Evolutionary conservation across 495 filamentous ascomycete species (phyloP).

Genomic region (Astrothelium subdiscretum): DNA sequence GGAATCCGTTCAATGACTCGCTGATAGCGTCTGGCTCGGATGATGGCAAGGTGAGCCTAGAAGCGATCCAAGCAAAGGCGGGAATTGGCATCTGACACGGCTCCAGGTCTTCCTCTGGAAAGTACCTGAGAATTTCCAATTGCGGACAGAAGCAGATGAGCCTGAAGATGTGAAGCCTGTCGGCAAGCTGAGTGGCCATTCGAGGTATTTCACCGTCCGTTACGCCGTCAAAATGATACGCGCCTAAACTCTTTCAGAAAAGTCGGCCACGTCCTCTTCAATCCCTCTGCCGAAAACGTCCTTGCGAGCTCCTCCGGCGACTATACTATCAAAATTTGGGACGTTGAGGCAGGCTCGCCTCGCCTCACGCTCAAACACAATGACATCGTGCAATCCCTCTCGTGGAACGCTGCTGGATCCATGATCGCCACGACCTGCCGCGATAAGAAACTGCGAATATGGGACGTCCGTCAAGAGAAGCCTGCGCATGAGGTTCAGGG

Average conservation of each 20-base stretch:
- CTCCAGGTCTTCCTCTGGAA: constrained; percentile 77
- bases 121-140: constrained; percentile 78
- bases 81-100: constrained; percentile 15
- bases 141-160: constrained; percentile 74
- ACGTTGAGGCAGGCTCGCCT: constrained; percentile 67
- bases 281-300: constrained; percentile 90
- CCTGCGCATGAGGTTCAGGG: constrained; percentile 74
- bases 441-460: constrained; percentile 95
- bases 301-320: constrained; percentile 93
- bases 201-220: constrained; percentile 32
- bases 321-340: constrained; percentile 91
- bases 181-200: constrained; percentile 66
- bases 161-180: constrained; percentile 69
- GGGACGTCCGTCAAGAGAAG: constrained; percentile 90
- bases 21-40: constrained; percentile 90
- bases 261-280: constrained; percentile 93
- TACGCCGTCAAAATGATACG: not conserved
- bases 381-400: constrained; percentile 88
- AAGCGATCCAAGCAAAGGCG: not conserved
- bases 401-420: constrained; percentile 88
- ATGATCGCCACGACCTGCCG: constrained; percentile 86
- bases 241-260: constrained; percentile 44
- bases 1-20: constrained; percentile 91
- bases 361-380: constrained; percentile 66
- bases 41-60: constrained; percentile 63